phyloP scores from a whole-genome alignment of 495 filamentous ascomycete genomes.

The Cercophora samala region DNA sequence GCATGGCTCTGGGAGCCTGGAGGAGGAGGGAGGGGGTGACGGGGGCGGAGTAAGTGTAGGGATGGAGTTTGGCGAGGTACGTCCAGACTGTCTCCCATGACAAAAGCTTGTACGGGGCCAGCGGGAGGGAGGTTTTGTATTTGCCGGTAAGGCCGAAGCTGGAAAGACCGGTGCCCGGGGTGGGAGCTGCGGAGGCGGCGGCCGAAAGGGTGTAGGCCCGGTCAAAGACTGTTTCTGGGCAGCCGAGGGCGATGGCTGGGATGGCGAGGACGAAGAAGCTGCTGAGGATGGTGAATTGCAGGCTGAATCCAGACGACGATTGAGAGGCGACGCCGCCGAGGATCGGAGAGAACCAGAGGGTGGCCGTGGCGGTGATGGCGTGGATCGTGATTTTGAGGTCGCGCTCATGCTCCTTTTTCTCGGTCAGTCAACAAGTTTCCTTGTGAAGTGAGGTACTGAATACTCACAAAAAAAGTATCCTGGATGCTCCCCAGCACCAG shows the following conservation, averaged over 20 bases:
- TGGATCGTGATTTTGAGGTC: constrained; percentile 37
- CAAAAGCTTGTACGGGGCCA: constrained; percentile 30
- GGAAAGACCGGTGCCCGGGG: constrained; percentile 25
- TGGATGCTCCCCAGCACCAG: constrained; percentile 46
- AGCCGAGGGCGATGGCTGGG: constrained; percentile 42
- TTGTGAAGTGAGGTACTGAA: neutral
- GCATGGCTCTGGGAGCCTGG: constrained; percentile 42
- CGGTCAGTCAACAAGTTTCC: constrained; percentile 21
- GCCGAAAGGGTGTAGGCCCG: constrained; percentile 29
- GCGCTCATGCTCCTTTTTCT: constrained; percentile 47
- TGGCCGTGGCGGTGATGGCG: constrained; percentile 39
- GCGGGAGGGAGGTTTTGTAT: constrained; percentile 32
- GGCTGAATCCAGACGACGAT: constrained; percentile 34
- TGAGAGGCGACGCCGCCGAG: constrained; percentile 47
- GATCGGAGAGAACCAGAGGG: constrained; percentile 49
- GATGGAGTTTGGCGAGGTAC: constrained; percentile 40
- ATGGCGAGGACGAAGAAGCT: constrained; percentile 45
- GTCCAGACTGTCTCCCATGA: constrained; percentile 30
- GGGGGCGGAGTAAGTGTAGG: constrained; percentile 34
- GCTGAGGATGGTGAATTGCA: constrained; percentile 48
- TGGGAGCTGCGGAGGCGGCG: constrained; percentile 15
- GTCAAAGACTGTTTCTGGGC: constrained; percentile 50
- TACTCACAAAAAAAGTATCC: constrained; percentile 53
- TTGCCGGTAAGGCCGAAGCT: constrained; percentile 6
- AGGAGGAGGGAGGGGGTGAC: constrained; percentile 29